phyloP scores from a whole-genome alignment of 306 rosid genomes.

The Rubus parviflorus region DNA sequence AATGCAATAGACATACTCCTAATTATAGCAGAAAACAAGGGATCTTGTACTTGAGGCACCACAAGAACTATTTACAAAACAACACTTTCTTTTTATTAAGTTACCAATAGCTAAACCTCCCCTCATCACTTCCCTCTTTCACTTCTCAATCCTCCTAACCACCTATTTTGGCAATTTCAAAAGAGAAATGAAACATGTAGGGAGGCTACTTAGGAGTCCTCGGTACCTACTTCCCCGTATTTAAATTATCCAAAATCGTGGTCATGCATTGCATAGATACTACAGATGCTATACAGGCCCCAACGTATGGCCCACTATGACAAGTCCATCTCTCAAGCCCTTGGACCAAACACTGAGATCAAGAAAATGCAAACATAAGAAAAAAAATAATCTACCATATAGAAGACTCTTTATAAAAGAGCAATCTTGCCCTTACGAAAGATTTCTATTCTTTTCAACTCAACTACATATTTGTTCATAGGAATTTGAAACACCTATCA shows the following conservation, averaged over 20 bases:
- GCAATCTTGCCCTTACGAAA: neutral
- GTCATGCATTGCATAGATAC: neutral
- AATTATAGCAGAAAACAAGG: neutral
- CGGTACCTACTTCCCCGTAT: neutral
- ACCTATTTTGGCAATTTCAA: neutral
- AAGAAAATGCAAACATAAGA: neutral
- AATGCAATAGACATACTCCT: neutral
- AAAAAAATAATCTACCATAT: neutral
- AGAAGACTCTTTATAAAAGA: neutral
- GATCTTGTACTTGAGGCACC: neutral
- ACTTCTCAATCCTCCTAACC: neutral
- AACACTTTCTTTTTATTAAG: neutral
- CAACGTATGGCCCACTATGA: neutral
- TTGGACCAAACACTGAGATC: neutral
- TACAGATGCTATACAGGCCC: neutral
- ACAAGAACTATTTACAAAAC: neutral
- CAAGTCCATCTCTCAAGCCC: neutral
- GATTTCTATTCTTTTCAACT: neutral
- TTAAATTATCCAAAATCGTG: neutral
- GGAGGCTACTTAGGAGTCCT: neutral
- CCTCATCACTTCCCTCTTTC: neutral
- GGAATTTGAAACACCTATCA: neutral
- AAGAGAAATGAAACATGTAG: neutral
- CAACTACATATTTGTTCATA: conserved; percentile 1
- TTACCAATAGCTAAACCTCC: neutral